Evolutionary conservation across 768 basidiomycete genomes (phyloP), one percentile per base, ranked within the genome.

Genomic region (Russula dissimulans): DNA sequence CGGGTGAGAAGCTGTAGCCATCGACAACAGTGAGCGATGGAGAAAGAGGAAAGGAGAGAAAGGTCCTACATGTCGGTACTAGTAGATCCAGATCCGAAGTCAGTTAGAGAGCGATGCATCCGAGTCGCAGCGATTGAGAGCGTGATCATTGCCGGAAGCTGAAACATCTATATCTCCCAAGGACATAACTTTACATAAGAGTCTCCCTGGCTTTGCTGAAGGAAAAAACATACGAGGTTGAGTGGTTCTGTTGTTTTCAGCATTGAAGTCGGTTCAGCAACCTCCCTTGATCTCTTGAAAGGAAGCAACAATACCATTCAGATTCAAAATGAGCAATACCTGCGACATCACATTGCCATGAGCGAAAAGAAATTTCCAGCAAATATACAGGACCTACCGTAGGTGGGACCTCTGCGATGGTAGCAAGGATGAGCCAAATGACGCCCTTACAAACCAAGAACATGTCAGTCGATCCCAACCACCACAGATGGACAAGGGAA

Each of bases 111-210:
- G 26, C 57, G 57, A 45, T 58, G 42, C 38, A 60, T 52, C 14
- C 48, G 54, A 9, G 62, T 63, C 3, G 62, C 62, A 18, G 48
- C 53, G 34, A 58, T 45, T 45, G 50, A 7, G 34, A 52, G 45
- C 12, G 22, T 45, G 22, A 45, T 45, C 22, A 52, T 4, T 17
- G 34, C 36, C 3, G 50, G 43, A 11, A 26, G 26, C 12, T 44
- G 50, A 26, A 52, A 58, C 22, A 58, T 58, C 57, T 58, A 22
- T 44, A 12, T 38, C 38, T 12, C 3, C 3, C 5, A 14, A 14
- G 11, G 22, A 15, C 26, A 10, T 26, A 26, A 1, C 1, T 26
- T 26, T 26, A 26, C 22, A 26, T 15, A 4, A 31, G 29, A 12
- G 11, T 34, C 11, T 29, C 22, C 14, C 49, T 8, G 4, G 3